Evolutionary conservation across 176 grass and related monocot species (phyloP), one percentile per base, ranked within the genome.

Genomic region (Melocanna baccifera): DNA sequence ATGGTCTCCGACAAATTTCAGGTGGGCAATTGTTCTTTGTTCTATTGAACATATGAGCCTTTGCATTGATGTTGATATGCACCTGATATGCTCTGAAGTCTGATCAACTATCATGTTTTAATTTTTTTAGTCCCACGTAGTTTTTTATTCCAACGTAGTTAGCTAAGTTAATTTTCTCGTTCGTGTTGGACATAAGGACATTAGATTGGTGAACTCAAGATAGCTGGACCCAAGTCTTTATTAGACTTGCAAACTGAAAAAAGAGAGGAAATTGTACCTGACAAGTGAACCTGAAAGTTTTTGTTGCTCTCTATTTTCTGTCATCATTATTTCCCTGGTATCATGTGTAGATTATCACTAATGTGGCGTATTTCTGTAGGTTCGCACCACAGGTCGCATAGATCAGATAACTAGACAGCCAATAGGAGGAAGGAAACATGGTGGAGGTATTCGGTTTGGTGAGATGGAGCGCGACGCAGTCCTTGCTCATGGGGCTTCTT

Each of bases 1-100:
- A 98, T 98, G 96, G 96, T 98, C 71, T 98, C 96, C 3, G 96
- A 98, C 30, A 98, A 98, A 89, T 98, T 93, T 85, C 96, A 98
- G 96, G 96, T 98, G 68, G 56, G 67, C 51, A 29, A 56, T 77
- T 37, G 12, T 20, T 76, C 11, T 28, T 71, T 40, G 25, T 59
- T 42, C 41, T 57, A 55, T 29, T 40, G 64, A 64, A 45, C 56
- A 19, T 41, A 67, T 66, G 36, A 73, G 55, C 7, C 73, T 57
- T 40, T 41, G 15, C 47, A 29, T 75, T 40, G 15, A 66, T 30
- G 25, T 51, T 19, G 48, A 18, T 23, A 6, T 76, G 20, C 71
- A 75, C 22, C 70, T 4, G 23, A 48, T 63, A 50, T 50, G 50
- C 20, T 37, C 43, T 37, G n/a, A n/a, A n/a, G n/a, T n/a, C n/a